Percentiles rank a stretch among this genome's conserved stretches.
Conservation (phyloP, 345 rosid species). For the Eucalyptus caleyi region DNA sequence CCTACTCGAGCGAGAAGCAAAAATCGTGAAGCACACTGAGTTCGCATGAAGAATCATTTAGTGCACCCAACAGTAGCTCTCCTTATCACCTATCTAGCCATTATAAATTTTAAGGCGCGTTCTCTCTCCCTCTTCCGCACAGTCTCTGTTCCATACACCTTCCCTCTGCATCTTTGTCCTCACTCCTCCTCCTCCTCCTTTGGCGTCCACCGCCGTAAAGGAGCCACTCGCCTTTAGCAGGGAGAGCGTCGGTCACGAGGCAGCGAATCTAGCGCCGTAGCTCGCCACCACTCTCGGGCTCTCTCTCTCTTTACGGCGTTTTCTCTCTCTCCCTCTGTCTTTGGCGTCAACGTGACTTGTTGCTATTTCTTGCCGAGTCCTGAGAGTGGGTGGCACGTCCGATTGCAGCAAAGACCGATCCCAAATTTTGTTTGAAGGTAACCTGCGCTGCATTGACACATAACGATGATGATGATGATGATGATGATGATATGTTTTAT, state of each 20-base stretch:
- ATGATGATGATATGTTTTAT: not conserved
- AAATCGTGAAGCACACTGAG: not conserved
- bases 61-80: not conserved
- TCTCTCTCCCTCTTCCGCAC: not conserved
- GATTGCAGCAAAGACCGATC: not conserved
- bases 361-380: not conserved
- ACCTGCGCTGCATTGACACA: not conserved
- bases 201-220: not conserved
- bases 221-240: not conserved
- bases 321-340: not conserved
- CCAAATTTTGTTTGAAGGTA: not conserved
- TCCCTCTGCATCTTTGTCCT: not conserved
- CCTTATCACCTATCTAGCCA: not conserved
- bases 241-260: not conserved
- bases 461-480: not conserved
- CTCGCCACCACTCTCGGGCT: not conserved
- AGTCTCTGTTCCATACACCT: not conserved
- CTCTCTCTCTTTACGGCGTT: not conserved
- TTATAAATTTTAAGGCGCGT: not conserved
- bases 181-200: not conserved
- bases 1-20: not conserved
- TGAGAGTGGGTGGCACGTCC: not conserved
- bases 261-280: not conserved
- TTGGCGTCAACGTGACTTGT: not conserved
- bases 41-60: not conserved